Percentiles rank a stretch among this genome's conserved stretches.
Evolutionary conservation across 139 green algal species (phyloP).

Genomic region (Medakamo hakoo): DNA sequence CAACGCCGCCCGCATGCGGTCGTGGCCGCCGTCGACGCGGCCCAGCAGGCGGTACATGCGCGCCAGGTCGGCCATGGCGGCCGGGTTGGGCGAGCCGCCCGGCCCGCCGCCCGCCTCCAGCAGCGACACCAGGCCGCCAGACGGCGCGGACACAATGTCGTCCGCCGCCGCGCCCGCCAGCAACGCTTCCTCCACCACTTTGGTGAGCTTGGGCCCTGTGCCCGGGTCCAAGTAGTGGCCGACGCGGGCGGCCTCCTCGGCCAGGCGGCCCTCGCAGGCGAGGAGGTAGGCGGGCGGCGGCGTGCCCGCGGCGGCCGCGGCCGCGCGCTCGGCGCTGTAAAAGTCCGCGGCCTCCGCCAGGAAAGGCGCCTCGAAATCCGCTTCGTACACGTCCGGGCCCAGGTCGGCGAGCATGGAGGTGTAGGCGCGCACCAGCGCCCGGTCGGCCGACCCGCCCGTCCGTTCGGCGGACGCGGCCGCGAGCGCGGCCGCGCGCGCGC

Average conservation of each 20-base stretch:
- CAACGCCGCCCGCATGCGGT: constrained; percentile 37
- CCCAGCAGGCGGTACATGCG: constrained; percentile 84
- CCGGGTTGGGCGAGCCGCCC: too few species aligned
- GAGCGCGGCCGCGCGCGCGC: constrained; percentile 57
- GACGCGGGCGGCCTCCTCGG: constrained; percentile 78
- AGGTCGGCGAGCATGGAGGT: constrained; percentile 87
- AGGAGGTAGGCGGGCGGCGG: constrained; percentile 63
- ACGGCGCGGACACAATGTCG: constrained; percentile 83
- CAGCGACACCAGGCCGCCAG: constrained; percentile 66
- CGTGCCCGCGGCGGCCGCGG: background rate
- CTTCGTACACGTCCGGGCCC: constrained; percentile 58
- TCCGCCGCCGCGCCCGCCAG: constrained; percentile 63
- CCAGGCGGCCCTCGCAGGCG: constrained; percentile 60
- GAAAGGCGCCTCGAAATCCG: constrained; percentile 88
- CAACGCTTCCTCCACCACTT: constrained; percentile 74
- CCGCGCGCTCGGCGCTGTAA: constrained; percentile 36
- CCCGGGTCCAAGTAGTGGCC: constrained; percentile 62
- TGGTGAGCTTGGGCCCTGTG: constrained; percentile 54
- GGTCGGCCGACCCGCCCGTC: constrained; percentile 69
- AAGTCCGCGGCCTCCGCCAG: constrained; percentile 67
- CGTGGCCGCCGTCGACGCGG: constrained; percentile 48
- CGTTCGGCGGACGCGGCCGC: constrained; percentile 51
- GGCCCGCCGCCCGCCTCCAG: constrained; percentile 56
- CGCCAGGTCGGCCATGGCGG: constrained; percentile 64
- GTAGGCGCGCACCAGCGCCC: constrained; percentile 51